These are phyloP conservation scores for Fusarium ramigenum DNA, from an alignment of 2,329 filamentous ascomycete genomes.

Conservation along the genomic window DNA sequence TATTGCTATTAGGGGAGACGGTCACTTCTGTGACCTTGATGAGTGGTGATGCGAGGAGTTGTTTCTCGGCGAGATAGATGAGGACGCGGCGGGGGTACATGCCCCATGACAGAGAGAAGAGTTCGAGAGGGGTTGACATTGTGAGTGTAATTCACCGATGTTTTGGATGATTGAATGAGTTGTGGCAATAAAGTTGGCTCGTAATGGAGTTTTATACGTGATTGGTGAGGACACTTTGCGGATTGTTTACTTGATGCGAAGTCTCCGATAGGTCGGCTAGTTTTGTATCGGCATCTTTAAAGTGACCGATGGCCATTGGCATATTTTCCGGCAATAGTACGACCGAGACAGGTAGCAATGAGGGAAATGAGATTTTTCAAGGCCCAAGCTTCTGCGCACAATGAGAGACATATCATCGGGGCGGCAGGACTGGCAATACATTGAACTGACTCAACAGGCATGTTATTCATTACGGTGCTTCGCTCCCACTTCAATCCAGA, in stretches of 20 bases:
- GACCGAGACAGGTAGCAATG: fast-evolving
- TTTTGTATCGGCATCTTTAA: not conserved
- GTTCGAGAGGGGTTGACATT: conserved; percentile 21
- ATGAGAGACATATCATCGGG: not conserved
- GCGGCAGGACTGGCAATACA: not conserved
- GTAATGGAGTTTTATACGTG: not conserved
- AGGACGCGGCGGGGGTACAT: conserved; percentile 24
- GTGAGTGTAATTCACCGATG: not conserved
- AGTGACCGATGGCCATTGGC: not conserved
- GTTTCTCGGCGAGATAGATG: conserved; percentile 23
- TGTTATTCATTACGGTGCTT: fast-evolving
- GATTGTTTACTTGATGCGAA: not conserved
- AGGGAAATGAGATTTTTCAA: fast-evolving
- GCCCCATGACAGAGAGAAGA: conserved; percentile 26
- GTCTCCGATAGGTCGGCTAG: not conserved
- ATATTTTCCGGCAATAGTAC: fast-evolving
- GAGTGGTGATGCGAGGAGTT: not conserved
- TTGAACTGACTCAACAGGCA: not conserved
- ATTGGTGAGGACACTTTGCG: not conserved
- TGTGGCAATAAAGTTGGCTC: fast-evolving
- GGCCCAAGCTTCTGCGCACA: fast-evolving
- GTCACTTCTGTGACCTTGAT: conserved; percentile 7
- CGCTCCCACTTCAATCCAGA: fast-evolving
- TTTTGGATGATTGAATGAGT: fast-evolving
- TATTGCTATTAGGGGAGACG: not conserved